These are phyloP conservation scores for Tritrichomonas musculus DNA, from an alignment of 208 protist species.

Conservation along the genomic window DNA sequence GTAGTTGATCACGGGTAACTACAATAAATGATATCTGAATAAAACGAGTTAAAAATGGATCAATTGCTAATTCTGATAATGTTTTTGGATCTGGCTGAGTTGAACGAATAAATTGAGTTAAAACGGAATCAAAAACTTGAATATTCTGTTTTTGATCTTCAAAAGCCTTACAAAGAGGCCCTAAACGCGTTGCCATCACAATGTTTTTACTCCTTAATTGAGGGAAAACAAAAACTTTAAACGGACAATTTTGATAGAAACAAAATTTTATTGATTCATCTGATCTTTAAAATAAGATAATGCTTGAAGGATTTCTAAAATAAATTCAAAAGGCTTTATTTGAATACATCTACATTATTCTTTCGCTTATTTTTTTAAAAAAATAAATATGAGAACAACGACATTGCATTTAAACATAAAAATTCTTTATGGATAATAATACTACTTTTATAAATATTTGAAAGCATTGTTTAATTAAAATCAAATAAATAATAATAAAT, in stretches of 20 bases:
- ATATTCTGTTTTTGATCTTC: neutral
- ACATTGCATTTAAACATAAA: neutral
- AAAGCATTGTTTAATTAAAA: no score
- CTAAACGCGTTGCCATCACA: neutral
- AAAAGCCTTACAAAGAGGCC: neutral
- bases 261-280: neutral
- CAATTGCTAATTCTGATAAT: neutral
- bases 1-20: neutral
- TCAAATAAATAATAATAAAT: no score
- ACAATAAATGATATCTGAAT: neutral
- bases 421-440: neutral
- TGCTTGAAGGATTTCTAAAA: neutral
- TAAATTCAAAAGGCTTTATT: neutral
- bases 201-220: neutral
- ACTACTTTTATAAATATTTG: no score
- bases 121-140: neutral
- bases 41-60: neutral
- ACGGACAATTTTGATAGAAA: neutral
- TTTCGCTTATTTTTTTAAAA: neutral
- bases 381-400: neutral
- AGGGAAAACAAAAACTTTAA: neutral
- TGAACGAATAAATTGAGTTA: neutral
- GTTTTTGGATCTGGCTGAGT: neutral
- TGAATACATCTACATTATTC: neutral
- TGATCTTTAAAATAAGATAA: neutral